Base-by-base conservation (phyloP, 2,329 filamentous ascomycete species). In the Aaosphaeria pasadenensis region DNA sequence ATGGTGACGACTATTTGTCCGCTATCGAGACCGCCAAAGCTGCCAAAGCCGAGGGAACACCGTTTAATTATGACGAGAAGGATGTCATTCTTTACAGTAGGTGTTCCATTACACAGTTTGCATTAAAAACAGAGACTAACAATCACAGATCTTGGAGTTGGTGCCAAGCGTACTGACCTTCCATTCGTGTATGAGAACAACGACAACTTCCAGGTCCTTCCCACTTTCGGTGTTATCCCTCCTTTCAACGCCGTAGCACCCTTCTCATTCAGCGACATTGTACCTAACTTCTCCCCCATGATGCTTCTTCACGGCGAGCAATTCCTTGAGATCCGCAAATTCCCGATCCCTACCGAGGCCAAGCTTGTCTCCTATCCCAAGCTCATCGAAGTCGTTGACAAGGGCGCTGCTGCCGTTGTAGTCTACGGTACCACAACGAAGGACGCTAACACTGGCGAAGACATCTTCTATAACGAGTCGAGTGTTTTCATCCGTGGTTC, bases 261-360 rank as follows among this genome's bases (percentile, higher is more conserved):
- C 30, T 97, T 88, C 77, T 84, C 79, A 71, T 81, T 94, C 62
- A 83, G 85, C 65, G 84, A 91, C 48, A 82, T 99, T 52, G 87
- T 97, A 30, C 91, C 91, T 70, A 95, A 97, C 80, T 99, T 96
- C 79, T 90, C 84, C 35, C 92, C 91, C 53, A 96, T 96, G 90
- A 96, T 96, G 91, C 84, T 99, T 44, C 87, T 99, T 28, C 94
- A 99, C 76, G 94, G 94, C 67, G 94, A 99, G 79, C 94, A 99
- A 74, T 99, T 91, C 76, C 89, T 99, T 55, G 94, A 99, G 75
- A 82, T 99, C 65, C 85, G 86, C 68, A 90, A 92, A 72, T 95
- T 85, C 77, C 94, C 94, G 38, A 88, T 97, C 62, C 92, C 92
- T 33, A 96, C 91, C 31, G 81, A 85, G 47, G 91, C 82, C 44